These are phyloP conservation scores for Penicillium mononematosum DNA, from an alignment of 495 filamentous ascomycete genomes.

Conservation along the genomic window DNA sequence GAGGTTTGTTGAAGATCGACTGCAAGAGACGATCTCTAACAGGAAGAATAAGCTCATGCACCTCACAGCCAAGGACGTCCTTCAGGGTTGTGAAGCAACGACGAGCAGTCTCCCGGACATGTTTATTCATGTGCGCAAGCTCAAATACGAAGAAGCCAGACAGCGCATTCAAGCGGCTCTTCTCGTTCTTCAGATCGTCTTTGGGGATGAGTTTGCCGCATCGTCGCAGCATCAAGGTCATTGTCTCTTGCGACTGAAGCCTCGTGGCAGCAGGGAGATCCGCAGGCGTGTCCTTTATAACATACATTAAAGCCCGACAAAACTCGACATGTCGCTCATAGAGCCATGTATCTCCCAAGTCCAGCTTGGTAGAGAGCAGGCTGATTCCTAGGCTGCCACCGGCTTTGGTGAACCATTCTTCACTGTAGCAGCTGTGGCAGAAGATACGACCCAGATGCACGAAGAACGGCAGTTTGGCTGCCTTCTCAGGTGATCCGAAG, in stretches of 20 bases:
- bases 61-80: constrained; percentile 67
- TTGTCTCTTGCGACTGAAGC: constrained; percentile 71
- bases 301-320: constrained; percentile 82
- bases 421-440: constrained; percentile 90
- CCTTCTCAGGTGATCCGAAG: constrained; percentile 69
- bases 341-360: constrained; percentile 82
- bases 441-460: constrained; percentile 74
- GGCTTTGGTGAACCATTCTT: constrained; percentile 96
- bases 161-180: constrained; percentile 66
- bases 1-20: constrained; percentile 90
- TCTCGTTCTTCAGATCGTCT: constrained; percentile 68
- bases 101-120: constrained; percentile 84
- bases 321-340: constrained; percentile 78
- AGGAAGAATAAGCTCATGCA: constrained; percentile 81
- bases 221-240: constrained; percentile 71
- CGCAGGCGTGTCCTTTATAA: constrained; percentile 93
- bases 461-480: constrained; percentile 77
- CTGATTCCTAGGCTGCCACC: constrained; percentile 89
- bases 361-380: constrained; percentile 72
- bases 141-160: constrained; percentile 83
- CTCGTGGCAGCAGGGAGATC: constrained; percentile 88
- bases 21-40: constrained; percentile 81
- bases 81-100: constrained; percentile 78
- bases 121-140: constrained; percentile 88
- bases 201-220: constrained; percentile 73